Conservation (phyloP, 345 rosid species). For the Gossypium turneri region DNA sequence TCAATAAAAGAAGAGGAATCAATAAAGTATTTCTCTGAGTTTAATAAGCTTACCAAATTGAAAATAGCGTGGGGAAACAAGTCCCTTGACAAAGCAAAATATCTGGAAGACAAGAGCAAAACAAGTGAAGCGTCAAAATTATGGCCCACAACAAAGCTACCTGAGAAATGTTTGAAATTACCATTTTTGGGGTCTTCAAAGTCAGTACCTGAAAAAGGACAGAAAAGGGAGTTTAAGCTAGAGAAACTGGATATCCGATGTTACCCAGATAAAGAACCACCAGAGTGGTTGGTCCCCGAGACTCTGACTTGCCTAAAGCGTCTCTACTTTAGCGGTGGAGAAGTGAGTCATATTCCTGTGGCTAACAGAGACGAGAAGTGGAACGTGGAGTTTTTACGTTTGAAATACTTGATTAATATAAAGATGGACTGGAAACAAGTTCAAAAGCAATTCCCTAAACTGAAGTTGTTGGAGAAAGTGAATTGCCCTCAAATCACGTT, state of each 20-base stretch:
- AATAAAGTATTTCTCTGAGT: not conserved
- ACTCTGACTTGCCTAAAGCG: conserved; percentile 9
- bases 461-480: conserved; percentile 33
- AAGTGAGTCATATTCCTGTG: not conserved
- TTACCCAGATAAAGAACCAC: conserved; percentile 23
- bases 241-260: conserved; percentile 33
- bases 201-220: no score
- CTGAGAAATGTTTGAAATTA: not conserved
- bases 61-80: conserved; percentile 35
- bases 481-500: conserved; percentile 33
- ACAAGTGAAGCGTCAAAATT: not conserved
- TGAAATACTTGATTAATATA: conserved; percentile 40
- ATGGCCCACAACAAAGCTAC: no score
- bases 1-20: not conserved
- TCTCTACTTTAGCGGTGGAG: conserved; percentile 38
- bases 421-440: conserved; percentile 31
- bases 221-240: no score
- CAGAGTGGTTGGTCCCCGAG: conserved; percentile 16
- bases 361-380: not conserved
- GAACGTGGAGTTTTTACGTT: conserved; percentile 27
- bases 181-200: no score
- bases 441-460: conserved; percentile 20
- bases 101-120: not conserved
- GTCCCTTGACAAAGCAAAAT: no score
- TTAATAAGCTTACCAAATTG: conserved; percentile 20